Evolutionary conservation across 1,139 yeast species (phyloP), one percentile per base, ranked within the genome.

Genomic region (Sugiyamaella pinicola): DNA sequence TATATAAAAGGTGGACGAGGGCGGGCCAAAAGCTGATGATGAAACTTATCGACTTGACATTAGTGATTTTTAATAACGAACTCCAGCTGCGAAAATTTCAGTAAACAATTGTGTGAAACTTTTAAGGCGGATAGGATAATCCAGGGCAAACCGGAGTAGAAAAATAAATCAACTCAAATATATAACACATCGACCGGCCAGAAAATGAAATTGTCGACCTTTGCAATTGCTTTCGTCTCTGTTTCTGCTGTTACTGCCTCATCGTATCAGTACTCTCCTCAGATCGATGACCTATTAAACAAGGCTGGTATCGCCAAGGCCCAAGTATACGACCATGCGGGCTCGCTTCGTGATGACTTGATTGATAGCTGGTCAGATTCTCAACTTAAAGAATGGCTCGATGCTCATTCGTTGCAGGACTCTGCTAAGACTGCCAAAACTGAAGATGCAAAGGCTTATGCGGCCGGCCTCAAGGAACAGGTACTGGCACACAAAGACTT

Each of bases 351-450:
- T 37, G 76, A 75, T 43, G 74, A 73, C 31, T 74, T 80, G 15
- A 73, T 81, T 58, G 76, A 78, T 51, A 64, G 74, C 6, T 81
- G 81, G 79, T 71, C 74, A 4, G 69, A 74, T 8, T 69, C 74
- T 3, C 79, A 78, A 56, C 61, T 81, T 46, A 67, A 71, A 58
- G 68, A 70, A 33, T 80, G 83, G 83, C 69, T 79, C 45, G 72
- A 71, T 50, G 63, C 69, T 49, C 82, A 80, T 62, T 71, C 72
- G 24, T 60, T 78, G 47, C 69, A 69, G 8, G 66, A 19, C 73
- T 31, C 72, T 73, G 21, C 72, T 73, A 52, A 64, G 5, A 68
- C 31, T 18, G 50, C 41, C 28, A 46, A 45, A 13, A 31, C 35
- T 12, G 40, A 29, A 9, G 56, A 51, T 26, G 56, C 57, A 2